These are phyloP conservation scores for Coemansia sp. DNA, from an alignment of 192 early-diverging fungal genomes.

Conservation along the genomic window DNA sequence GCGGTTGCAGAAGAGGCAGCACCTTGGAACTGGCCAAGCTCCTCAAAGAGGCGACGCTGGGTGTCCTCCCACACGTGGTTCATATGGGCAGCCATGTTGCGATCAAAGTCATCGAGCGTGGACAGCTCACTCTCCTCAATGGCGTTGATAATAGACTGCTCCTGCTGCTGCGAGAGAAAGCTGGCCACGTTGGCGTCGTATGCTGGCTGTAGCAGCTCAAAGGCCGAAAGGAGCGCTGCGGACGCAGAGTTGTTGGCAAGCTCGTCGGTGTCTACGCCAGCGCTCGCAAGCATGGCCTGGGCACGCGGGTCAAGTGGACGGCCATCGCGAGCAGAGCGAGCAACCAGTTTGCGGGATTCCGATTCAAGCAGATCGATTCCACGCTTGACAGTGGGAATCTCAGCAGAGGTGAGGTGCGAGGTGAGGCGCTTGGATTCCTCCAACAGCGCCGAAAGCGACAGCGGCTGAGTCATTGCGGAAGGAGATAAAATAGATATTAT, in stretches of 20 bases:
- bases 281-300: slow-evolving; percentile 73
- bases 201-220: slow-evolving; percentile 70
- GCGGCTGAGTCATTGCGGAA: slow-evolving; percentile 11
- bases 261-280: slow-evolving; percentile 76
- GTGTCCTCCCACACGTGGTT: slow-evolving; percentile 71
- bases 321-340: slow-evolving; percentile 42
- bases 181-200: slow-evolving; percentile 83
- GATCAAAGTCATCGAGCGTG: slow-evolving; percentile 70
- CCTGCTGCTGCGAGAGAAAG: slow-evolving; percentile 72
- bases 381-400: slow-evolving; percentile 77
- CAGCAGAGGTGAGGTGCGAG: slow-evolving; percentile 64
- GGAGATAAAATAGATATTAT: slow-evolving; percentile 5
- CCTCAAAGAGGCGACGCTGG: slow-evolving; percentile 76
- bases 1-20: background rate
- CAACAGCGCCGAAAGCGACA: slow-evolving; percentile 56
- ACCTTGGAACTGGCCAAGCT: slow-evolving; percentile 70
- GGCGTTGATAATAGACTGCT: slow-evolving; percentile 73
- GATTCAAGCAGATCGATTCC: slow-evolving; percentile 87
- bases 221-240: slow-evolving; percentile 70
- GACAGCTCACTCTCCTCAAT: slow-evolving; percentile 67
- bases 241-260: slow-evolving; percentile 62
- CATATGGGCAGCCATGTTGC: slow-evolving; percentile 58
- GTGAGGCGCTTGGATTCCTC: slow-evolving; percentile 77
- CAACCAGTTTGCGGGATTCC: slow-evolving; percentile 74
- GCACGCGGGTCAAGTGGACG: slow-evolving; percentile 44